A percentile compares a stretch with the other conserved stretches of the same genome.
These are phyloP conservation scores for Thyridium curvatum DNA, from an alignment of 2,329 filamentous ascomycete species.

Conservation along the genomic window DNA sequence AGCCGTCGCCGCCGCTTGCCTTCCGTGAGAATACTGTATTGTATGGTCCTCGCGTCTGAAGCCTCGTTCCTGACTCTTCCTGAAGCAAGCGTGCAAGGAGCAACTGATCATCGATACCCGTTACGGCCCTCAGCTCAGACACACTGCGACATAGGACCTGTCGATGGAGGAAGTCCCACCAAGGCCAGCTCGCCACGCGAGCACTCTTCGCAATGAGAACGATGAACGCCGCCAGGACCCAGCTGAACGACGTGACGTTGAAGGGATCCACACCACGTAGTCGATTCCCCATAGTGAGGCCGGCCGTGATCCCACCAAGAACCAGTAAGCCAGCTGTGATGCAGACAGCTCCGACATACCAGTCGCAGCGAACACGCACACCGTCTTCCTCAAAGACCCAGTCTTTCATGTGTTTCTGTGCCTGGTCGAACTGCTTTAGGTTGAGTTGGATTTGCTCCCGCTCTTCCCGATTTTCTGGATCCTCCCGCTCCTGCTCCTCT, in stretches of 20 bases:
- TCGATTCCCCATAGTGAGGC: slow-evolving; percentile 15
- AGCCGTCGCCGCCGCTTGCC: slow-evolving; percentile 4
- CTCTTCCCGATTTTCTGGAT: too few relatives aligned
- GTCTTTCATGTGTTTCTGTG: neutral
- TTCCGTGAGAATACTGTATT: slow-evolving; percentile 1
- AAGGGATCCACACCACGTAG: slow-evolving; percentile 23
- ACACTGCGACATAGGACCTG: slow-evolving; percentile 17
- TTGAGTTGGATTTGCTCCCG: neutral
- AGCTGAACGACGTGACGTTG: slow-evolving; percentile 18
- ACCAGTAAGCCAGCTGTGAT: too few relatives aligned
- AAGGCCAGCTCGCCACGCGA: slow-evolving; percentile 17
- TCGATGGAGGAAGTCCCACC: slow-evolving; percentile 20
- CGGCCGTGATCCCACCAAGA: slow-evolving; percentile 15
- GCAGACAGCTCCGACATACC: too few relatives aligned
- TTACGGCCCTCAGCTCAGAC: slow-evolving; percentile 14
- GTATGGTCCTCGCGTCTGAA: too few relatives aligned
- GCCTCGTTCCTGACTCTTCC: too few relatives aligned
- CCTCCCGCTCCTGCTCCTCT: too few relatives aligned
- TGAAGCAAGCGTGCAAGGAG: too few relatives aligned
- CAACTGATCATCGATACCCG: slow-evolving; percentile 7
- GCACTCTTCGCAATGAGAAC: slow-evolving; percentile 17
- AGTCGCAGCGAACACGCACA: neutral
- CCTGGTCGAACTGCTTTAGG: neutral
- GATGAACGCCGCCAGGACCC: slow-evolving; percentile 17
- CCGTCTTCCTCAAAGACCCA: slow-evolving; percentile 5